Evolutionary conservation across 164 flowering plant species (phyloP), one percentile per base, ranked within the genome.

Genomic region (Nymphaea thermarum): DNA sequence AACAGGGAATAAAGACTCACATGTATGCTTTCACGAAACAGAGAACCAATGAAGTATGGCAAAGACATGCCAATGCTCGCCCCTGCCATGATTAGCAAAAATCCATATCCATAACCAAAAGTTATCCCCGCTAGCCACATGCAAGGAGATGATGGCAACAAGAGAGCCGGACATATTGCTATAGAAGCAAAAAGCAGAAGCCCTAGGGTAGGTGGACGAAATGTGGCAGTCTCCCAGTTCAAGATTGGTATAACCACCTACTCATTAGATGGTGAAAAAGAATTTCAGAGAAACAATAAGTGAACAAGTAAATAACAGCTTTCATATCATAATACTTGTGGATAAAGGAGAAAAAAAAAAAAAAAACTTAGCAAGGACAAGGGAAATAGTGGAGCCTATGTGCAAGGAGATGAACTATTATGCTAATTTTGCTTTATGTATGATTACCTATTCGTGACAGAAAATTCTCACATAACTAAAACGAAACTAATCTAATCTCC

Each of bases 111-210:
- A 78, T 94, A 94, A 44, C 98, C 98, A 79, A 94, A 91, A 76
- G 89, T 86, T 81, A 94, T 91, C 68, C 97, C 98, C 65, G 95
- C 97, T 25, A 90, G 82, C 98, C 98, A 94, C 93, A 89, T 89
- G 62, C 95, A 86, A 47, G 98, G 98, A 4, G 96, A 61, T 69
- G 98, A 94, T 64, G 98, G 98, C 51, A 94, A 53, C 71, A 90
- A 77, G 16, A 94, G 8, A 43, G 85, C 72, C 60, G 98, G 98
- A 65, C 91, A 91, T 69, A 91, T 18, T 45, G 90, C 89, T 68
- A 94, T 80, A 43, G 95, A 86, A 68, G 79, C 78, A 81, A 94
- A 86, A 10, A 94, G 80, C 57, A 94, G 63, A 78, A 87, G 44
- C 55, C 83, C 97, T 60, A 91, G 81, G 44, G 76, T 82, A 2